phyloP scores from a whole-genome alignment of 1,284 basidiomycete genomes.

The Apiotrichum porosum region DNA sequence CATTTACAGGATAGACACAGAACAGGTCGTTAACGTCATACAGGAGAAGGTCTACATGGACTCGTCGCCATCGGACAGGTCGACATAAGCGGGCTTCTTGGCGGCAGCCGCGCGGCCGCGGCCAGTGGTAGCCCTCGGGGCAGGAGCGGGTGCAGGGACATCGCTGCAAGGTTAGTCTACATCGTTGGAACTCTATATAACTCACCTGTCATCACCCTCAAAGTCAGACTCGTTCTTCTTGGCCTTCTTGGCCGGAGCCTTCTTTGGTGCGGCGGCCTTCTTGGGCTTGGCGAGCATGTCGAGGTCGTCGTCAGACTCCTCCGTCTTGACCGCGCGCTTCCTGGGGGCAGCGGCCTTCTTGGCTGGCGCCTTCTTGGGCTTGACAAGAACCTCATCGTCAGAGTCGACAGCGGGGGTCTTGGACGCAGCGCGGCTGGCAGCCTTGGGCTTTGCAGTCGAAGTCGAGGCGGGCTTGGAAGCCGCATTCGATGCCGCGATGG shows the following conservation, averaged over 20 bases:
- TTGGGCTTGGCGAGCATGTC: background rate
- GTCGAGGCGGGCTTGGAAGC: background rate
- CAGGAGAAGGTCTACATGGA: conserved; percentile 1
- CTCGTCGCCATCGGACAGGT: conserved; percentile 18
- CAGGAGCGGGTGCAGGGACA: background rate
- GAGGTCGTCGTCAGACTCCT: conserved; percentile 9
- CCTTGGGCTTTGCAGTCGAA: conserved; percentile 3
- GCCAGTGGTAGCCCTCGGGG: conserved; percentile 3
- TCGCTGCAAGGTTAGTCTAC: background rate
- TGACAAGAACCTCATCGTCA: conserved; percentile 13
- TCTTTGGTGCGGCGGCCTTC: conserved; percentile 8
- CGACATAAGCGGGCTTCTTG: conserved; percentile 19
- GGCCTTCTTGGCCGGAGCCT: conserved; percentile 8
- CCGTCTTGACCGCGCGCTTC: conserved; percentile 18
- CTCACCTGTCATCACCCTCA: conserved; percentile 13
- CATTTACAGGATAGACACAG: conserved; percentile 1
- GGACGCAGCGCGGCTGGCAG: conserved; percentile 26
- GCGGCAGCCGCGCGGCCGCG: conserved; percentile 10
- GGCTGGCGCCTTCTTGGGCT: conserved; percentile 9
- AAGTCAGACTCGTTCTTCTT: conserved; percentile 18
- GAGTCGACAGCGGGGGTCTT: conserved; percentile 22
- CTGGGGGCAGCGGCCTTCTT: conserved; percentile 7
- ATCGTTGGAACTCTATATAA: background rate
- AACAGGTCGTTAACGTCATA: background rate
- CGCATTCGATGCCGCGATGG: conserved; percentile 32